A percentile compares a stretch with the other conserved stretches of the same genome.
Conservation (phyloP, 1,284 basidiomycete species). For the Omphalotus olearius region DNA sequence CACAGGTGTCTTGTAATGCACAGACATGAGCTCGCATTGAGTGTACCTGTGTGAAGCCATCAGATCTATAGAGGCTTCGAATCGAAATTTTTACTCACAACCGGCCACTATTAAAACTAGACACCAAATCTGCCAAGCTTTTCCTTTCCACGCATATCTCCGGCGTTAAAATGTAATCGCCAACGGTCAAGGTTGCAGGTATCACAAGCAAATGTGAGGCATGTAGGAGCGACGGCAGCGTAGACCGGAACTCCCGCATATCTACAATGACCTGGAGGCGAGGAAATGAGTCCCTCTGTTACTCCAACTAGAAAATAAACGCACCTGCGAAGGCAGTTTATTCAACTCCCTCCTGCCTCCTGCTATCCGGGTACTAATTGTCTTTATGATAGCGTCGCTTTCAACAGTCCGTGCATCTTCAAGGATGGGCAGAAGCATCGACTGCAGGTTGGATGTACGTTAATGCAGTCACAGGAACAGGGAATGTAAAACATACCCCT, state of each 20-base stretch:
- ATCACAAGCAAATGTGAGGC: conserved; percentile 79
- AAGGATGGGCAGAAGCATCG: conserved; percentile 87
- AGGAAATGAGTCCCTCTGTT: neutral
- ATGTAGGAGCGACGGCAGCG: conserved; percentile 88
- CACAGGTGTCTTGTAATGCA: conserved; percentile 92
- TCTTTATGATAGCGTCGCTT: conserved; percentile 70
- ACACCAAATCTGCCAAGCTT: conserved; percentile 87
- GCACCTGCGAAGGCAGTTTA: conserved; percentile 67
- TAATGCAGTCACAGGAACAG: neutral
- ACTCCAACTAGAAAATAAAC: conserved; percentile 11
- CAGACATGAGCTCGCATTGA: conserved; percentile 96
- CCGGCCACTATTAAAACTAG: conserved; percentile 90
- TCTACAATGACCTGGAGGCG: conserved; percentile 82
- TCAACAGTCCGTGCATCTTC: conserved; percentile 59
- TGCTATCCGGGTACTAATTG: conserved; percentile 84
- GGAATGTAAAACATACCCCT: conserved; percentile 53
- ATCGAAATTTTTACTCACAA: conserved; percentile 55
- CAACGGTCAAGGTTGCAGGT: conserved; percentile 90
- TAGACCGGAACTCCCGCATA: conserved; percentile 94
- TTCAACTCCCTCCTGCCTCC: conserved; percentile 77
- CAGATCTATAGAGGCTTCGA: neutral
- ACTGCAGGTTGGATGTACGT: conserved; percentile 36
- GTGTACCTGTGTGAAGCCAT: conserved; percentile 63
- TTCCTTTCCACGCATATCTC: conserved; percentile 97
- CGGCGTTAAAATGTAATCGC: conserved; percentile 94